A percentile compares a stretch with the other conserved stretches of the same genome.
These are phyloP conservation scores for Hypocrella siamensis DNA, from an alignment of 2,329 filamentous ascomycete species.

Conservation along the genomic window DNA sequence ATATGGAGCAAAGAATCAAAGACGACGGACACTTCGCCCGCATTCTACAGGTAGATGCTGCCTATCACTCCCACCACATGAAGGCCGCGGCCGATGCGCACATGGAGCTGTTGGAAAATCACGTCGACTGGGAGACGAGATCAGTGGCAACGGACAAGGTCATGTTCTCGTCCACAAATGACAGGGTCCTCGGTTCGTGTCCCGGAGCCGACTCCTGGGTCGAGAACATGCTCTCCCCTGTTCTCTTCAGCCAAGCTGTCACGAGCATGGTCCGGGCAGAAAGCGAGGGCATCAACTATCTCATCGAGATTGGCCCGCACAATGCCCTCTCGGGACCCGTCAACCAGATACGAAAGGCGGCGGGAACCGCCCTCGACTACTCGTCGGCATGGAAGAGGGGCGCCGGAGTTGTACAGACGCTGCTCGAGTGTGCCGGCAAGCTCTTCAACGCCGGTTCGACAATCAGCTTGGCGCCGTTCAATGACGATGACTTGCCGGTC, in stretches of 20 bases:
- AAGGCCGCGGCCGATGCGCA: conserved; percentile 2
- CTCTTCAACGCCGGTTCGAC: neutral
- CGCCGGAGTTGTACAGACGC: neutral
- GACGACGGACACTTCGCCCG: conserved; percentile 6
- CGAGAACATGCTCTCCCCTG: conserved; percentile 3
- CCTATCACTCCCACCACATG: conserved; percentile 11
- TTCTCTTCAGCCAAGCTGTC: neutral
- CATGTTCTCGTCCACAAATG: neutral
- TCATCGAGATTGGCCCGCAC: conserved; percentile 31
- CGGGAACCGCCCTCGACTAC: neutral
- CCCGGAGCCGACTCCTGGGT: neutral
- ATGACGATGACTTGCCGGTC: neutral
- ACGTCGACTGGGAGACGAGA: neutral
- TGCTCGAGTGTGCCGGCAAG: neutral
- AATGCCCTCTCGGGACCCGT: conserved; percentile 27
- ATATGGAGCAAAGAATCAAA: conserved; percentile 2
- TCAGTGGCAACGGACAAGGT: too few species aligned
- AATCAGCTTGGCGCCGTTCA: neutral
- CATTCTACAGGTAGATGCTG: conserved; percentile 6
- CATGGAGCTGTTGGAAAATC: conserved; percentile 1
- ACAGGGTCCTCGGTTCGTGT: conserved; percentile 7
- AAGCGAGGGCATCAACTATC: neutral
- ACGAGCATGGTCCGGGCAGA: neutral
- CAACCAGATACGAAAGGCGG: neutral
- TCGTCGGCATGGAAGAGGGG: neutral